Percentiles rank a stretch among this genome's conserved stretches.
Evolutionary conservation across 225 moss, liverwort and hornwort species (phyloP).

Genomic region (Straminergon stramineum): DNA sequence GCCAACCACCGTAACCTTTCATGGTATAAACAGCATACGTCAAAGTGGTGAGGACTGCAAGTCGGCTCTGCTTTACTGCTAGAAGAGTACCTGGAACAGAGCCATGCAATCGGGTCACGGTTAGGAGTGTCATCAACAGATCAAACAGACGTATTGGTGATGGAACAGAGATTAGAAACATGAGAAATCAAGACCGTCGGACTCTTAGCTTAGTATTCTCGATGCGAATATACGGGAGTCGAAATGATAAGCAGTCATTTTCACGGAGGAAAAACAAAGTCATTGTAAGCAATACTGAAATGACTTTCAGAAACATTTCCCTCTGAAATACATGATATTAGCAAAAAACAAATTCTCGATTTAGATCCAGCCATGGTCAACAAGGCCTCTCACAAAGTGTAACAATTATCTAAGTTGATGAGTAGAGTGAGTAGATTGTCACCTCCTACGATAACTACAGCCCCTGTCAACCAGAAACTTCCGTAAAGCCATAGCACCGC

Average conservation of each 20-base stretch:
- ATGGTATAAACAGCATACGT: constrained; percentile 54
- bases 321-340: neutral
- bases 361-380: neutral
- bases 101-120: neutral
- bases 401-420: neutral
- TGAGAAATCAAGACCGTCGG: neutral
- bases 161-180: neutral
- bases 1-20: constrained; percentile 76
- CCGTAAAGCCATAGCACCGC: constrained; percentile 83
- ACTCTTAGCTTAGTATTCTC: neutral
- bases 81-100: constrained; percentile 61
- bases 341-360: neutral
- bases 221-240: neutral
- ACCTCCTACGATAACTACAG: constrained; percentile 72
- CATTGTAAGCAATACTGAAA: neutral
- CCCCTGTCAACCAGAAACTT: constrained; percentile 89
- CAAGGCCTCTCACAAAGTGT: neutral
- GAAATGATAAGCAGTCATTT: neutral
- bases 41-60: constrained; percentile 66
- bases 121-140: neutral
- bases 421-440: neutral
- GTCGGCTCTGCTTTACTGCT: constrained; percentile 55
- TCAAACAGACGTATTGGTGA: neutral
- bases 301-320: neutral
- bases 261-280: neutral